These are phyloP conservation scores for Penicillium canescens DNA, from an alignment of 495 filamentous ascomycete genomes.

Conservation along the genomic window DNA sequence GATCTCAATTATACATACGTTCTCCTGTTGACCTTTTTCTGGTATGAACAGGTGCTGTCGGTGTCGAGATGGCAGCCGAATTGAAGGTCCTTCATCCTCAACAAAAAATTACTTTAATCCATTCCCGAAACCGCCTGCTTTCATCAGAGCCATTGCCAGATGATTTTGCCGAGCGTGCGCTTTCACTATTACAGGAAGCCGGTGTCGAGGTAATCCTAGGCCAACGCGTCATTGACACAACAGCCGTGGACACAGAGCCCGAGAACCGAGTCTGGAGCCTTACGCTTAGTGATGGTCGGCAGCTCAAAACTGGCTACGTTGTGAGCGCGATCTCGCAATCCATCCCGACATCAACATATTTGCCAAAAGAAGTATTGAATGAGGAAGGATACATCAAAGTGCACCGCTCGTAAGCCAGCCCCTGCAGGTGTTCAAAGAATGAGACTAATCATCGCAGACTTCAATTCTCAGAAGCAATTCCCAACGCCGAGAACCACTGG, in stretches of 20 bases:
- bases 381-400: conserved; percentile 60
- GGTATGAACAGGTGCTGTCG: conserved; percentile 57
- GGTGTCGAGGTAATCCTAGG: conserved; percentile 59
- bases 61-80: conserved; percentile 72
- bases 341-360: conserved; percentile 53
- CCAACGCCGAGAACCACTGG: conserved; percentile 58
- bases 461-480: conserved; percentile 41
- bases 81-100: conserved; percentile 58
- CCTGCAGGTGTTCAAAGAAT: not conserved
- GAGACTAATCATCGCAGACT: conserved; percentile 30
- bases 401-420: conserved; percentile 30
- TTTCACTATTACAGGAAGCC: conserved; percentile 49
- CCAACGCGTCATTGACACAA: conserved; percentile 44
- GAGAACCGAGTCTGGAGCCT: conserved; percentile 51
- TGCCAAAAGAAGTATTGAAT: conserved; percentile 49
- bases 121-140: conserved; percentile 62
- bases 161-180: conserved; percentile 58
- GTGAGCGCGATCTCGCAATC: conserved; percentile 60
- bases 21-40: not conserved
- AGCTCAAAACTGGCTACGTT: conserved; percentile 54
- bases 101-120: conserved; percentile 62
- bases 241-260: conserved; percentile 23
- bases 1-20: conserved; percentile 24
- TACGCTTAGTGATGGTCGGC: conserved; percentile 54
- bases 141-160: conserved; percentile 67